These are phyloP conservation scores for Penicillium sumatraense DNA, from an alignment of 2,329 filamentous ascomycete genomes.

Conservation along the genomic window DNA sequence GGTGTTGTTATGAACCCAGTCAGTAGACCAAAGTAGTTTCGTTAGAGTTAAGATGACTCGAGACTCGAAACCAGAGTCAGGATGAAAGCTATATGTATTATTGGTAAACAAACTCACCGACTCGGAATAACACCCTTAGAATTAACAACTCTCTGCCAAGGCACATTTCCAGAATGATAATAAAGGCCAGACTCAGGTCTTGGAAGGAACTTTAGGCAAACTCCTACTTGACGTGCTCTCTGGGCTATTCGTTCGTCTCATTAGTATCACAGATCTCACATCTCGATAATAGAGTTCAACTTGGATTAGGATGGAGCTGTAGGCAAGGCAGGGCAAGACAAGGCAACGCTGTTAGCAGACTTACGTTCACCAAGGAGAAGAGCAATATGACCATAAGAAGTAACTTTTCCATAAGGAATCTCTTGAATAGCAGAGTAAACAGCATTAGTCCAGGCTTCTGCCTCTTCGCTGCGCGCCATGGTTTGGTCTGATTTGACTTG, in stretches of 20 bases:
- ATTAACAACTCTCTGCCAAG: constrained; percentile 94
- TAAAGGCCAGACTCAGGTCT: constrained; percentile 49
- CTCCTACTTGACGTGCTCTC: constrained; percentile 80
- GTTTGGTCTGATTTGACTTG: background rate
- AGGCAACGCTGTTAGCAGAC: background rate
- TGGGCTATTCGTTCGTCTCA: constrained; percentile 66
- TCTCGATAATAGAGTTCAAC: no score
- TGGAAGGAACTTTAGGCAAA: constrained; percentile 86
- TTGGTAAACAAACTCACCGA: constrained; percentile 59
- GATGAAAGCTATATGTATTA: no score
- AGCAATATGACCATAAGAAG: constrained; percentile 80
- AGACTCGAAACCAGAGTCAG: no score
- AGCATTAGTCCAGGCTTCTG: constrained; percentile 57
- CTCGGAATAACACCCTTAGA: constrained; percentile 84
- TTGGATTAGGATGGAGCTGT: no score
- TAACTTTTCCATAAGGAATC: constrained; percentile 81
- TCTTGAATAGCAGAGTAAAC: constrained; percentile 86
- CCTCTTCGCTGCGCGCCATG: constrained; percentile 55
- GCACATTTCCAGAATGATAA: constrained; percentile 79
- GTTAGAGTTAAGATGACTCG: no score
- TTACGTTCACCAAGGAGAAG: constrained; percentile 63
- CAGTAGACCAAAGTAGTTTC: no score
- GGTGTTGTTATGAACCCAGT: no score
- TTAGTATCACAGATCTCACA: no score
- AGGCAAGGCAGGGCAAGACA: no score